Conservation (phyloP, 2,329 filamentous ascomycete genomes). For the Didymella exigua region DNA sequence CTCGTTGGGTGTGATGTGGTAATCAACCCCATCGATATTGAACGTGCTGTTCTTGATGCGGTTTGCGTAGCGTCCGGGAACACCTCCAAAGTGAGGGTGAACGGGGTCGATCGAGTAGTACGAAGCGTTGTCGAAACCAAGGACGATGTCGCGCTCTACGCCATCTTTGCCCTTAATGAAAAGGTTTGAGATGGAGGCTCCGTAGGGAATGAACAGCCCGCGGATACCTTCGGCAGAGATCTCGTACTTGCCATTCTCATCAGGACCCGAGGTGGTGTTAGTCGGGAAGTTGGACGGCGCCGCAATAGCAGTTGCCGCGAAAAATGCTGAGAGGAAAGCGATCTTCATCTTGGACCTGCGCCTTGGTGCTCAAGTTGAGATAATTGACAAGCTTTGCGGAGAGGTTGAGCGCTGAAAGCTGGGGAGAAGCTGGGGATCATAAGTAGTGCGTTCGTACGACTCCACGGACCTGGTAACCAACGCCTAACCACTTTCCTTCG, state of each 20-base stretch:
- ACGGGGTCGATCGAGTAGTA: conserved; percentile 69
- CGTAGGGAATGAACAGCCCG: conserved; percentile 74
- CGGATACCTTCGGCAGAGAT: conserved; percentile 70
- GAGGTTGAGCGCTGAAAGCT: conserved; percentile 15
- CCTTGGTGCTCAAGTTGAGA: conserved; percentile 18
- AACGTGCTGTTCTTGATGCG: conserved; percentile 80
- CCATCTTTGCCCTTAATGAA: conserved; percentile 72
- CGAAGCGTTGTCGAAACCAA: conserved; percentile 76
- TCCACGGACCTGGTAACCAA: conserved; percentile 28
- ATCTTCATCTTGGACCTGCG: conserved; percentile 34
- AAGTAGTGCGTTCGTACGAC: conserved; percentile 23
- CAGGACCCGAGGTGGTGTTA: conserved; percentile 38
- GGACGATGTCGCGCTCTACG: conserved; percentile 71
- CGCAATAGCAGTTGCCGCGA: conserved; percentile 35
- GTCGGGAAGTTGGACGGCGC: conserved; percentile 32
- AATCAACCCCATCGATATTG: conserved; percentile 66
- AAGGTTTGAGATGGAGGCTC: conserved; percentile 73
- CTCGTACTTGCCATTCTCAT: conserved; percentile 68
- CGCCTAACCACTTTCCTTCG: conserved; percentile 19
- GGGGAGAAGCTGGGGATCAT: conserved; percentile 19
- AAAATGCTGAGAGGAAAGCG: conserved; percentile 27
- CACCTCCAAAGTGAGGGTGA: conserved; percentile 74
- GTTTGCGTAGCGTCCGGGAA: conserved; percentile 80
- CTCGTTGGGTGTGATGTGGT: conserved; percentile 66
- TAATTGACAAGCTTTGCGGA: conserved; percentile 19